These are phyloP conservation scores for Lachnellula subtilissima DNA, from an alignment of 2,329 filamentous ascomycete species.

Conservation along the genomic window DNA sequence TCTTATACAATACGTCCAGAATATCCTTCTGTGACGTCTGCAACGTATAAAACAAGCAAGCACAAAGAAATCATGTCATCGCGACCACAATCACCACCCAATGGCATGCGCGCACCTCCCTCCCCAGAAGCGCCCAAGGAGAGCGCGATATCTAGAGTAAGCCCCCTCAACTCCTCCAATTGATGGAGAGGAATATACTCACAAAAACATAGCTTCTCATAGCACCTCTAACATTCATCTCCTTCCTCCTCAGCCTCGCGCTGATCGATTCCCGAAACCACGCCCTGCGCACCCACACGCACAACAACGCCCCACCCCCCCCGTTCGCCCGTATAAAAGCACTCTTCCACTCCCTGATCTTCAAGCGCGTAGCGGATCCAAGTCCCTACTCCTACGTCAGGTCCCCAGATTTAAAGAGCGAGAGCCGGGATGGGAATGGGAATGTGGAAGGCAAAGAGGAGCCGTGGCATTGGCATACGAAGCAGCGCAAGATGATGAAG, in stretches of 20 bases:
- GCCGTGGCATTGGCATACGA: conserved; percentile 31
- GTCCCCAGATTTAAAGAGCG: conserved; percentile 7
- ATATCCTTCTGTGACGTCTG: background rate
- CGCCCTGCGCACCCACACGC: conserved; percentile 15
- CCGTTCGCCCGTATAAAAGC: conserved; percentile 9
- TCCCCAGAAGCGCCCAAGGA: conserved; percentile 22
- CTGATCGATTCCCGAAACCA: conserved; percentile 26
- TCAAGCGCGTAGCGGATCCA: conserved; percentile 6
- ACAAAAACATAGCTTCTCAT: conserved; percentile 26
- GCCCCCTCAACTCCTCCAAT: background rate
- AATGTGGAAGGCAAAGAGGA: conserved; percentile 11
- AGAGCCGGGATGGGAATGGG: background rate
- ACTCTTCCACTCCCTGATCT: conserved; percentile 21
- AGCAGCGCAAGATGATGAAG: conserved; percentile 31
- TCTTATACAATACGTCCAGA: background rate
- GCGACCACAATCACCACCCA: background rate
- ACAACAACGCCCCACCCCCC: conserved; percentile 13
- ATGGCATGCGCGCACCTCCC: conserved; percentile 1
- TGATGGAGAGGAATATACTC: background rate
- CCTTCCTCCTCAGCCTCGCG: conserved; percentile 32
- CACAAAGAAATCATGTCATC: background rate
- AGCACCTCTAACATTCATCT: conserved; percentile 29
- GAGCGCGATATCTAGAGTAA: conserved; percentile 23
- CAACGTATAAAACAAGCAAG: too few species aligned
- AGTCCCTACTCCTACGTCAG: conserved; percentile 26